Evolutionary conservation across 2,329 filamentous ascomycete genomes (phyloP).

Genomic region (Plenodomus lindquistii): DNA sequence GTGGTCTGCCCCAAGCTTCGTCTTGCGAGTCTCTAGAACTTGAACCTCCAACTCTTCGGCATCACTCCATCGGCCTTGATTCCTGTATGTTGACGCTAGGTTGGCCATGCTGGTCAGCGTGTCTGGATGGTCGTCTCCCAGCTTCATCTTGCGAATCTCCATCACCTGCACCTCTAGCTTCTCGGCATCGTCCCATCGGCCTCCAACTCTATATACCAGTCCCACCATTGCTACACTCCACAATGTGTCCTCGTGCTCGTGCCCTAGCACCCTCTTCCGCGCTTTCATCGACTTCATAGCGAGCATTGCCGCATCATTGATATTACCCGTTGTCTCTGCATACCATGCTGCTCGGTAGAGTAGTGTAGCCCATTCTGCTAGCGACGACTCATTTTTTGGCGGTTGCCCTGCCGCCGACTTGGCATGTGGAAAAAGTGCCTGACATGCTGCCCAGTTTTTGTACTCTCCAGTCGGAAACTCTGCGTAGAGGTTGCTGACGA

Average conservation of each 20-base stretch:
- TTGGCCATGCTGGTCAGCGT: too few relatives aligned
- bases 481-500: slow-evolving; percentile 7
- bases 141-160: too few relatives aligned
- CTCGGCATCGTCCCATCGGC: slow-evolving; percentile 11
- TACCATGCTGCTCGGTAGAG: too few relatives aligned
- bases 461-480: slow-evolving; percentile 11
- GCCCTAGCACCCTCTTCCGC: slow-evolving; percentile 6
- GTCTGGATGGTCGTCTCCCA: too few relatives aligned
- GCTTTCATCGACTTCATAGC: slow-evolving; percentile 7
- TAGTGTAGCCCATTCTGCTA: too few relatives aligned
- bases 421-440: slow-evolving; percentile 9
- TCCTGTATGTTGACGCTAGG: too few relatives aligned
- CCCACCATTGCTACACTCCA: slow-evolving; percentile 8
- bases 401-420: too few relatives aligned
- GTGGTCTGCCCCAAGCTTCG: slow-evolving; percentile 2
- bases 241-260: slow-evolving; percentile 8
- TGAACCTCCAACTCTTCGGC: neutral
- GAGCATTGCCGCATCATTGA: slow-evolving; percentile 1
- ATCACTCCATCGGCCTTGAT: neutral
- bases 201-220: slow-evolving; percentile 1
- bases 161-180: slow-evolving; percentile 5
- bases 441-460: slow-evolving; percentile 12
- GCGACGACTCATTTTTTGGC: too few relatives aligned
- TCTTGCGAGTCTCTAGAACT: slow-evolving; percentile 1
- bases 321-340: too few relatives aligned